Percentiles rank a stretch among this genome's conserved stretches.
phyloP scores from a whole-genome alignment of 306 rosid species.

The Rubus idaeus region DNA sequence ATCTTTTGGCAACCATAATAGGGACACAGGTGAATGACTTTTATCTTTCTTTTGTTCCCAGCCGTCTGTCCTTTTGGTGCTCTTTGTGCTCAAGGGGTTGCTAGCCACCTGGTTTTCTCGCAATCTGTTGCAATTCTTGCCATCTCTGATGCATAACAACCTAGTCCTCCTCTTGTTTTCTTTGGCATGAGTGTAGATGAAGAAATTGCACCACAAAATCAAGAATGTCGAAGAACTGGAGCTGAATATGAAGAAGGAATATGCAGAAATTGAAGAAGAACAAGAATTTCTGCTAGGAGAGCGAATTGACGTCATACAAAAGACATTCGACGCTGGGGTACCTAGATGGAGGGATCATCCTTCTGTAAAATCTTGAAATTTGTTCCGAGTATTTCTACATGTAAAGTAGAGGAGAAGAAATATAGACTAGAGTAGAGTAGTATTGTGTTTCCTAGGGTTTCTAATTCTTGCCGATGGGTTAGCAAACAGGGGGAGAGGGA shows the following conservation, averaged over 20 bases:
- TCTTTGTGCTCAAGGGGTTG: neutral
- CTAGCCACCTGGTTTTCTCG: neutral
- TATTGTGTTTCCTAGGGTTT: neutral
- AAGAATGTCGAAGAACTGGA: slow-evolving; percentile 79
- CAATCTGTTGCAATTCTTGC: slow-evolving; percentile 6
- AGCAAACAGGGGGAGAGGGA: neutral
- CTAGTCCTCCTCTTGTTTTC: slow-evolving; percentile 17
- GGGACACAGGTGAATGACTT: slow-evolving; percentile 64
- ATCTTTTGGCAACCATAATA: slow-evolving; percentile 67
- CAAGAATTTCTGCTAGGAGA: slow-evolving; percentile 59
- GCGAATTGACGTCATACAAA: slow-evolving; percentile 56
- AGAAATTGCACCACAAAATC: slow-evolving; percentile 64
- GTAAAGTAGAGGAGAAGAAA: slow-evolving; percentile 4
- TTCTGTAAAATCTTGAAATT: slow-evolving; percentile 46
- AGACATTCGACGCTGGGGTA: slow-evolving; percentile 55
- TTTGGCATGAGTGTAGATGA: slow-evolving; percentile 46
- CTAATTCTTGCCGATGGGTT: neutral
- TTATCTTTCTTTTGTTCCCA: neutral
- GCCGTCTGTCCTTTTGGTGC: neutral
- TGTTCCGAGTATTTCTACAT: neutral
- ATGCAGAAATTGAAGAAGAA: slow-evolving; percentile 54
- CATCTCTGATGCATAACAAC: neutral
- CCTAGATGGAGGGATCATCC: slow-evolving; percentile 83
- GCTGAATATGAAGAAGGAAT: slow-evolving; percentile 70
- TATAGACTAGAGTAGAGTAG: neutral